Evolutionary conservation across 148 eudicot genomes (phyloP).

Genomic region (Persicaria tinctoria): DNA sequence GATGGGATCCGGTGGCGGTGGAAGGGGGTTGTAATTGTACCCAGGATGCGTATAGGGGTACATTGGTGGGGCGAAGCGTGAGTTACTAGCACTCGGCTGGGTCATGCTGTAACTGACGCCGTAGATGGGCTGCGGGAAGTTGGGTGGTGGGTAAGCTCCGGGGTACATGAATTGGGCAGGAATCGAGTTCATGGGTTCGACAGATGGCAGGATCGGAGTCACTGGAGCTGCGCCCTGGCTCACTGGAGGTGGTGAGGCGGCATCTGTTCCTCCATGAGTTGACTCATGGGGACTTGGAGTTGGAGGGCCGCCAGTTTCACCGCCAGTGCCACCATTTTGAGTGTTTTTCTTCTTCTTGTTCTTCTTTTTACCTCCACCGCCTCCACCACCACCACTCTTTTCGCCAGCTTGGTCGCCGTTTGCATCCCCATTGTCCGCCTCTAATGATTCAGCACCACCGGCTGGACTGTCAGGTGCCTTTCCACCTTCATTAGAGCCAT

Average conservation of each 20-base stretch:
- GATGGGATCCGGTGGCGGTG: neutral
- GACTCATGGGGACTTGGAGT: neutral
- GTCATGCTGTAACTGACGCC: neutral
- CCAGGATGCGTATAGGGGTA: neutral
- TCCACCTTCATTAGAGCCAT: slow-evolving; percentile 8
- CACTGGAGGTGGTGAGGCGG: neutral
- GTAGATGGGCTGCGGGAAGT: neutral
- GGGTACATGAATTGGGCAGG: neutral
- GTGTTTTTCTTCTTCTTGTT: slow-evolving; percentile 21
- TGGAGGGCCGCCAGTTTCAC: neutral
- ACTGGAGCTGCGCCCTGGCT: neutral
- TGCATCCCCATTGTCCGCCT: neutral
- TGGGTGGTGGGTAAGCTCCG: neutral
- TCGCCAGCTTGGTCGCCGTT: neutral
- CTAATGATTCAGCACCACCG: slow-evolving; percentile 9
- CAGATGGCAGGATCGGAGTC: neutral
- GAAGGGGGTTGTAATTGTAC: neutral
- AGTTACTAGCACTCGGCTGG: neutral
- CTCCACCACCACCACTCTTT: neutral
- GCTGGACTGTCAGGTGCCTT: slow-evolving; percentile 13
- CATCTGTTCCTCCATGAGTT: neutral
- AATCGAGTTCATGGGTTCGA: neutral
- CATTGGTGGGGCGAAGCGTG: neutral
- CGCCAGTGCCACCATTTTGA: slow-evolving; percentile 2
- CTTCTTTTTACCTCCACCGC: slow-evolving; percentile 20